Evolutionary conservation across 1,284 basidiomycete genomes (phyloP), one percentile per base, ranked within the genome.

Genomic region (Leccinum pallidistipes): DNA sequence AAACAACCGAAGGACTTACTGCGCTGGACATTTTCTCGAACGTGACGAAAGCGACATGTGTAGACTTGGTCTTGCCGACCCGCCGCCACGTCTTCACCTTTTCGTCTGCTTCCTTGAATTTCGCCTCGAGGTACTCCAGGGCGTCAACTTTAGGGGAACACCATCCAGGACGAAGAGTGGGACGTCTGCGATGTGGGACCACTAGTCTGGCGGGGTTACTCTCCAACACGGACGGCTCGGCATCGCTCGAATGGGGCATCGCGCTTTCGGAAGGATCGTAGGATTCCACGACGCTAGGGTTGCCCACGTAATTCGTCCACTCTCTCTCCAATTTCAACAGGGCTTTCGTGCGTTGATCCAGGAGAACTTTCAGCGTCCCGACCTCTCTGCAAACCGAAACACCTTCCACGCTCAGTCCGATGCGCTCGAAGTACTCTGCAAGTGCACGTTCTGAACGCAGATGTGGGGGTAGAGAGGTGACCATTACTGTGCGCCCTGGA

Each of bases 21-120:
- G 95, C 94, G 69, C 90, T 90, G 2, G 92, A 92, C 83, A 96
- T 95, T 71, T 93, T 92, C 75, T 97, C 92, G 68, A 99, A 98
- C 0, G 97, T 98, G n/a, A 98, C 93, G 72, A 98, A 99, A 0
- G 95, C 97, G 8, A 88, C 85, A 61, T 90, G 86, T 0, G 92
- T 92, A 1, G 93, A 82, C 65, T 84, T 87, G 73, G 94, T 96
- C 68, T 86, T 89, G 7, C 88, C 88, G 11, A 77, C 76, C 57
- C 83, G 78, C 56, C 91, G 78, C 69, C 84, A 83, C 69, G 82
- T 84, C 73, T 84, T 87, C n/a, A 90, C 92, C 11, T 84, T 79
- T 47, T 94, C 92, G 72, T 97, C 94, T 2, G 90, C 88, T 55
- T 87, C 84, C 60, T 82, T 81, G 76, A 94, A 97, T 66, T 83